Percentiles rank a stretch among this genome's conserved stretches.
These are phyloP conservation scores for Alternaria panax DNA, from an alignment of 2,329 filamentous ascomycete species.

Conservation along the genomic window DNA sequence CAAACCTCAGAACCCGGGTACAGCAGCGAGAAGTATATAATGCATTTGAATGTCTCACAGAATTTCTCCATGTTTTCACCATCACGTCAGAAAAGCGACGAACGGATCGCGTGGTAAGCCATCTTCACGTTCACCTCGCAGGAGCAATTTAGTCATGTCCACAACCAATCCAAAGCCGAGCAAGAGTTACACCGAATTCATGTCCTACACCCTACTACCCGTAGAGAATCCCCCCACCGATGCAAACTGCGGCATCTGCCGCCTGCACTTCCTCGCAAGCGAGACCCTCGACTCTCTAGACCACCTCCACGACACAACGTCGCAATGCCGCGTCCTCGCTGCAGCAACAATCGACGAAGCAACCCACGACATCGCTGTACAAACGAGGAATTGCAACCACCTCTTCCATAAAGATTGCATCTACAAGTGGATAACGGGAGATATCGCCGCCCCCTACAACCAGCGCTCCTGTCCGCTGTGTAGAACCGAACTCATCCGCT, in stretches of 20 bases:
- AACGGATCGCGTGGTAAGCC: neutral
- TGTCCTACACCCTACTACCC: neutral
- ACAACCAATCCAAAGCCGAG: neutral
- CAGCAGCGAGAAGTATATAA: neutral
- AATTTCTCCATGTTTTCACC: neutral
- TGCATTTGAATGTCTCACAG: neutral
- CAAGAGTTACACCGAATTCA: neutral
- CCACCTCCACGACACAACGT: neutral
- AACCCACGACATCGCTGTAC: too few relatives aligned
- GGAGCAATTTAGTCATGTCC: neutral
- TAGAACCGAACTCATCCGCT: neutral
- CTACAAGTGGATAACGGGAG: too few relatives aligned
- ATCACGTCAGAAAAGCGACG: neutral
- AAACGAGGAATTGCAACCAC: too few relatives aligned
- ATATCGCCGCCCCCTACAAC: too few relatives aligned
- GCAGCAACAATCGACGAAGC: too few relatives aligned
- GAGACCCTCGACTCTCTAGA: neutral
- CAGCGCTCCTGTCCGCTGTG: neutral
- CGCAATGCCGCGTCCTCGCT: too few relatives aligned
- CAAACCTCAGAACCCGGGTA: neutral
- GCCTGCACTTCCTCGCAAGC: neutral
- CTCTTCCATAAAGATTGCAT: too few relatives aligned
- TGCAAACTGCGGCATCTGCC: neutral
- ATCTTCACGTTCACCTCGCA: neutral
- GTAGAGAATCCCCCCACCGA: neutral